Conservation (phyloP, 164 flowering plant genomes). For the Berberis thunbergii region DNA sequence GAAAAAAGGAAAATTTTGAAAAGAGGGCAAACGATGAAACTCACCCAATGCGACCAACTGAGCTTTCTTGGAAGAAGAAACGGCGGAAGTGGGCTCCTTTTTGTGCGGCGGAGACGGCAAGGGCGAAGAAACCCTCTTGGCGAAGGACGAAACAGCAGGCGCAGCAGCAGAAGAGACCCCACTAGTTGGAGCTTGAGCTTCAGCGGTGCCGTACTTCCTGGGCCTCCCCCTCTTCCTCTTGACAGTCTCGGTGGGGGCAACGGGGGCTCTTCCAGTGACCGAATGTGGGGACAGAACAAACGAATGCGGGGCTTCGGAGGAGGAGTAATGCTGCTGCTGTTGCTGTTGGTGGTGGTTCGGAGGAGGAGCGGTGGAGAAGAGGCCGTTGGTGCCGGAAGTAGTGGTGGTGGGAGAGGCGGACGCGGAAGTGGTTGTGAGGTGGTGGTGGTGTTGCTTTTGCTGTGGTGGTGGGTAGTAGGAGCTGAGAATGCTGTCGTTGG, state of each 20-base stretch:
- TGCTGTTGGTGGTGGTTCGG: neutral
- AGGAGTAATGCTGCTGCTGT: neutral
- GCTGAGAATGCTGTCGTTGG: constrained; percentile 12
- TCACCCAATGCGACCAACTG: constrained; percentile 19
- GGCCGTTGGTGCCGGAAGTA: neutral
- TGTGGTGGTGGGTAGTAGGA: constrained; percentile 9
- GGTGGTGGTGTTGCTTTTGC: constrained; percentile 6
- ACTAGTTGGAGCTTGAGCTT: neutral
- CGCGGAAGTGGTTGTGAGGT: neutral
- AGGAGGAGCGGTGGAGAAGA: constrained; percentile 2
- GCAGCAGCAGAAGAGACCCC: neutral
- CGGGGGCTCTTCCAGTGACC: constrained; percentile 11
- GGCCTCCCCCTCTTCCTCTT: constrained; percentile 19
- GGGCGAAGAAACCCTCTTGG: constrained; percentile 6
- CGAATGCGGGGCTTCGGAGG: constrained; percentile 5
- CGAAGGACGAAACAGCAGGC: neutral
- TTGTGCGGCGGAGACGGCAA: constrained; percentile 7
- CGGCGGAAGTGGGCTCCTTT: constrained; percentile 12
- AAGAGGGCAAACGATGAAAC: constrained; percentile 7
- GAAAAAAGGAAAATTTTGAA: no score
- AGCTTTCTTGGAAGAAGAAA: constrained; percentile 30
- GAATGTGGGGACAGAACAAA: constrained; percentile 7
- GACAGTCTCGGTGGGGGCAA: constrained; percentile 8
- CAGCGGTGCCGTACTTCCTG: constrained; percentile 15
- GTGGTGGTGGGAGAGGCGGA: no score